phyloP scores from a whole-genome alignment of 2,329 filamentous ascomycete species.

The Periconia macrospinosa region DNA sequence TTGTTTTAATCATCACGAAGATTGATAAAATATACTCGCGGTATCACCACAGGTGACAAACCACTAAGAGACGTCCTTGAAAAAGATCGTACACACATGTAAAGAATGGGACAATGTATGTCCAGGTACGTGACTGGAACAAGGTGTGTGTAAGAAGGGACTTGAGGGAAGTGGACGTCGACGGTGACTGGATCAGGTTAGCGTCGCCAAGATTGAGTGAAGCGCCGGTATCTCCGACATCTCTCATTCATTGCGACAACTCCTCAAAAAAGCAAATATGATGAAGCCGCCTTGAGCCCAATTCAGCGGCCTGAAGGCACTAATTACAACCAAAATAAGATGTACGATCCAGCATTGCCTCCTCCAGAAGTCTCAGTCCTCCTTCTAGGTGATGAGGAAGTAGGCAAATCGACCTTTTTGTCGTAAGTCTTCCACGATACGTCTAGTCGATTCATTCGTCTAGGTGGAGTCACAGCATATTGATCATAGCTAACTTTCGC shows the following conservation, averaged over 20 bases:
- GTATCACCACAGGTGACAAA: no score
- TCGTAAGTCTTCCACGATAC: conserved; percentile 52
- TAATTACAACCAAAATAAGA: not conserved
- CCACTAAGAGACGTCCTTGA: no score
- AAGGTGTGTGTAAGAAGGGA: no score
- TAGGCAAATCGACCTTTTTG: conserved; percentile 65
- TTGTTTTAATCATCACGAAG: no score
- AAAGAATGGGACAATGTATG: no score
- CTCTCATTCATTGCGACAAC: not conserved
- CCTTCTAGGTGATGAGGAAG: conserved; percentile 60
- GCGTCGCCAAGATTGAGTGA: not conserved
- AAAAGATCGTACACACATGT: no score
- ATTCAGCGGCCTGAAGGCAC: not conserved
- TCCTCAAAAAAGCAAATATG: conserved; percentile 21
- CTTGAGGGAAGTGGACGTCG: not conserved
- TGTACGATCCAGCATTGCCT: conserved; percentile 17
- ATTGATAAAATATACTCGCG: no score
- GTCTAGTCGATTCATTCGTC: conserved; percentile 9
- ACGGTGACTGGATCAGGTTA: not conserved
- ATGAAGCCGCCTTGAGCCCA: conserved; percentile 14
- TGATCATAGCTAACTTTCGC: not conserved
- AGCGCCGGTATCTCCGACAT: not conserved
- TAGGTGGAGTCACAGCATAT: not conserved
- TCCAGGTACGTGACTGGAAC: no score
- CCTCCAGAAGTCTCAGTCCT: conserved; percentile 54